These are phyloP conservation scores for Sclerotinia nivalis DNA, from an alignment of 2,329 filamentous ascomycete species.

Conservation along the genomic window DNA sequence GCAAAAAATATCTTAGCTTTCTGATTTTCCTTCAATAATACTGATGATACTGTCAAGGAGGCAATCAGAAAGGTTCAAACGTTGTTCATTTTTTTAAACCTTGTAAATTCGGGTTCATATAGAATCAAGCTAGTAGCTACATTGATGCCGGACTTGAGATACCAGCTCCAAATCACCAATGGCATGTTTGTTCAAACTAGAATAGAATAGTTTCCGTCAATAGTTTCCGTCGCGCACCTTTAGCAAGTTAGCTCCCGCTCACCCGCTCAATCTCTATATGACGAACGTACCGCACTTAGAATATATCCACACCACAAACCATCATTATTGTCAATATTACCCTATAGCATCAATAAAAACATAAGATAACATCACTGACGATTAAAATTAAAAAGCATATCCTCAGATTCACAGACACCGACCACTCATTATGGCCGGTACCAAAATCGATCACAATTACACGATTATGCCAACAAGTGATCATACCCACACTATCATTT, in stretches of 20 bases:
- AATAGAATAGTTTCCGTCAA: not conserved
- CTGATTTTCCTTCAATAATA: not conserved
- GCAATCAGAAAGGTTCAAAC: not conserved
- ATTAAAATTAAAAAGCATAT: not conserved
- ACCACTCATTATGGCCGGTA: not conserved
- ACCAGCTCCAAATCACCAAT: not conserved
- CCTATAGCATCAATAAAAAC: too few species aligned
- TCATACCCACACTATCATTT: constrained; percentile 46
- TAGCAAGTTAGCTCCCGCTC: too few species aligned
- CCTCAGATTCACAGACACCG: not conserved
- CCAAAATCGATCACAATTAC: not conserved
- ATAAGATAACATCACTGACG: not conserved
- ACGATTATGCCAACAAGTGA: not conserved
- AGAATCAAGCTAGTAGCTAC: not conserved
- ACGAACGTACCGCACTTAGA: accelerated
- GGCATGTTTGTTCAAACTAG: not conserved
- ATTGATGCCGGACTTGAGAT: not conserved
- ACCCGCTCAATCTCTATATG: not conserved
- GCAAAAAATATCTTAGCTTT: not conserved
- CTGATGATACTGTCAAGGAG: not conserved
- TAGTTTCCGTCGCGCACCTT: too few species aligned
- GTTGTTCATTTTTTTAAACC: too few species aligned
- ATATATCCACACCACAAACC: not conserved
- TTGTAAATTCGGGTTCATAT: not conserved
- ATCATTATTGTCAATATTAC: not conserved